Evolutionary conservation across 2,329 filamentous ascomycete genomes (phyloP).

Genomic region (Aquanectria penicillioides): DNA sequence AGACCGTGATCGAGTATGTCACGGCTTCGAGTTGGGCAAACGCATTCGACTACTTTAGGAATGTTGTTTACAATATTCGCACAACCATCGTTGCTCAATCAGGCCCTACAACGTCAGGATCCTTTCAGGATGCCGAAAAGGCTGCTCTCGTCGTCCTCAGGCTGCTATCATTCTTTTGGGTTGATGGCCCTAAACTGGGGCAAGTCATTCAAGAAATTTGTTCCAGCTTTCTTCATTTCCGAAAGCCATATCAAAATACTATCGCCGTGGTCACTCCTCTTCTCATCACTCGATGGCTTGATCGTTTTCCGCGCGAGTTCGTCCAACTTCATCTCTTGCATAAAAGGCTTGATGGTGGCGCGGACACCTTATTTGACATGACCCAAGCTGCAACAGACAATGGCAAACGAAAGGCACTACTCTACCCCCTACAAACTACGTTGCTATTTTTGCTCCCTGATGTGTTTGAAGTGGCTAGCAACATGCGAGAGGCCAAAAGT

Average conservation of each 20-base stretch:
- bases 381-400: constrained; percentile 69
- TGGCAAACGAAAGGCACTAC: constrained; percentile 61
- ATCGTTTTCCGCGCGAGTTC: constrained; percentile 72
- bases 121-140: constrained; percentile 60
- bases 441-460: constrained; percentile 73
- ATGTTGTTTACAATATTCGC: constrained; percentile 61
- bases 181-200: constrained; percentile 70
- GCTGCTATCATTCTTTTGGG: constrained; percentile 71
- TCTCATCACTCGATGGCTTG: constrained; percentile 72
- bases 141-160: constrained; percentile 64
- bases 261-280: constrained; percentile 71
- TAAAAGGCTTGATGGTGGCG: constrained; percentile 70
- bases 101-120: constrained; percentile 47
- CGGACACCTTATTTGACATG: constrained; percentile 77
- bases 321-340: constrained; percentile 69
- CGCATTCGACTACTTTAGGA: constrained; percentile 68
- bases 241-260: constrained; percentile 70
- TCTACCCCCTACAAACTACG: constrained; percentile 71
- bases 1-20: constrained; percentile 69
- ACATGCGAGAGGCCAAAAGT: constrained; percentile 71
- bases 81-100: constrained; percentile 53
- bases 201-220: constrained; percentile 73
- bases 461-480: constrained; percentile 76
- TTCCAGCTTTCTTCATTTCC: constrained; percentile 73
- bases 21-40: constrained; percentile 72